Base-by-base conservation (phyloP, 768 basidiomycete species). In the Lentinula edodes region DNA sequence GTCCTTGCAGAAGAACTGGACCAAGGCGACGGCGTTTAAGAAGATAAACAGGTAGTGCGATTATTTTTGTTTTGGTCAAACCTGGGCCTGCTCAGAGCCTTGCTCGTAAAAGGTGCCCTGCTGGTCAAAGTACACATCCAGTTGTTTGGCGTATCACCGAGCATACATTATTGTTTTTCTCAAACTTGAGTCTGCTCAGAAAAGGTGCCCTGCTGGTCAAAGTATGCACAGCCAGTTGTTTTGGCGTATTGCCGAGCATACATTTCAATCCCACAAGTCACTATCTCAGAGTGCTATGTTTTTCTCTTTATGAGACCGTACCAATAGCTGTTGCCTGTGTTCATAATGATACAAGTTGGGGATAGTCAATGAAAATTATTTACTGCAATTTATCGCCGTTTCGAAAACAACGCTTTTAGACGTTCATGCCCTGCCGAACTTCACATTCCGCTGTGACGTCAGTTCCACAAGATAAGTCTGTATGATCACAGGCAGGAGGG, bases 191-290 rank as follows among this genome's bases (percentile, higher is more conserved):
- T 8, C 13, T 56, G 7, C 5, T 56, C 6, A 53, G 16, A 58
- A 38, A 87, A 89, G 89, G 89, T 90, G 87, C 89, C 87, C 70
- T 75, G 66, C 81, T 81, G 84, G 82, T 76, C 63, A 70, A 78
- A 89, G 79, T 68, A 28, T 28, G 67, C 74, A 75, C 80, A 81
- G 77, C 81, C 82, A 80, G 79, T 71, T 68, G 68, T 62, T 28
- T 60, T 73, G 88, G 89, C 86, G 89, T 90, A 90, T 90, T 72
- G 77, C 87, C 83, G 86, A 87, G 88, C 89, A 82, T 66, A 90
- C 42, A 90, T 75, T 23, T 28, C 28, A 20, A 54, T 39, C 6
- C 18, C 50, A 18, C 28, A 28, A 28, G 28, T 28, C 28, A 28
- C 2, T 13, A 18, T 51, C 8, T 18, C 6, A 16, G 3, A 23